Percentiles rank a stretch among this genome's conserved stretches.
phyloP scores from a whole-genome alignment of 768 basidiomycete genomes.

The Kwoniella botswanensis region DNA sequence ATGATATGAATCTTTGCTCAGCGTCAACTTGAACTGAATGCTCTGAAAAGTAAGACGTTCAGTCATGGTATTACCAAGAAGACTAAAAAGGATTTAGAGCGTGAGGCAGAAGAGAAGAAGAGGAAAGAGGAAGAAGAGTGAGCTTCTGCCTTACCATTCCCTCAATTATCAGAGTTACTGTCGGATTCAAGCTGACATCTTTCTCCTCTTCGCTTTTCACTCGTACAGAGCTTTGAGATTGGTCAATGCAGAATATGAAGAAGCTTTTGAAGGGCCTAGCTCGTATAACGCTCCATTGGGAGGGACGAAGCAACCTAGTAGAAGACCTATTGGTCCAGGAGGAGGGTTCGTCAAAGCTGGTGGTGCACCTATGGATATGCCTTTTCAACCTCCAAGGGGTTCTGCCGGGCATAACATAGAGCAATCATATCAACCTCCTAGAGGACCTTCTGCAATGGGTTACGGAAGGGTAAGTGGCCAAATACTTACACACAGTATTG shows the following conservation, averaged over 20 bases:
- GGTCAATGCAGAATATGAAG: conserved; percentile 57
- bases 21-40: conserved; percentile 79
- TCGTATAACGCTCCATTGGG: conserved; percentile 25
- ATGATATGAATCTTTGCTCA: conserved; percentile 46
- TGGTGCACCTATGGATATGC: conserved; percentile 37
- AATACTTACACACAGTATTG: conserved; percentile 2
- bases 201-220: neutral
- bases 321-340: conserved; percentile 30
- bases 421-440: conserved; percentile 17
- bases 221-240: conserved; percentile 42
- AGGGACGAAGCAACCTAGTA: conserved; percentile 16
- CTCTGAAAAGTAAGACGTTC: conserved; percentile 83
- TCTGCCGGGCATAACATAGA: neutral
- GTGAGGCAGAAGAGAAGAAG: conserved; percentile 88
- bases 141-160: conserved; percentile 3
- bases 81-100: conserved; percentile 88
- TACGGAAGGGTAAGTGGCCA: conserved; percentile 20
- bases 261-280: conserved; percentile 48
- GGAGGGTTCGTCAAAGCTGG: conserved; percentile 58
- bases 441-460: conserved; percentile 33
- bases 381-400: conserved; percentile 12
- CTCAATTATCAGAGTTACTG: neutral
- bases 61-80: conserved; percentile 82
- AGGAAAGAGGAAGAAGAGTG: conserved; percentile 62
- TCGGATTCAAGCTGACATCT: conserved; percentile 2